Evolutionary conservation across 768 basidiomycete species (phyloP).

Genomic region (Leucogyrophana mollusca): DNA sequence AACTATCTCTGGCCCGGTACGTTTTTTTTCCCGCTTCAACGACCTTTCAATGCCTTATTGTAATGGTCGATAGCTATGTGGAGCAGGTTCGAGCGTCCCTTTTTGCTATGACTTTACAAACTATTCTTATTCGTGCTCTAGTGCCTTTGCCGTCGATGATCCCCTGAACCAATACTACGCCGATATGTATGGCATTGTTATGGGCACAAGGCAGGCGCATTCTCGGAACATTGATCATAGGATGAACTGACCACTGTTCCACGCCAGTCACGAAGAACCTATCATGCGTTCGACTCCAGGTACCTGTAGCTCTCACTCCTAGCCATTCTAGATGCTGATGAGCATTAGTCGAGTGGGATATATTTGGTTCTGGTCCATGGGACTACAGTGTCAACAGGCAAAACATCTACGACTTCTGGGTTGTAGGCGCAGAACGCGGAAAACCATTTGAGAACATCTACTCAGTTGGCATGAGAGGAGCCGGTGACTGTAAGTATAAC

Average conservation of each 20-base stretch:
- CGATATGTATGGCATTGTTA: slow-evolving; percentile 64
- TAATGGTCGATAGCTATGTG: slow-evolving; percentile 16
- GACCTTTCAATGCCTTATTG: background rate
- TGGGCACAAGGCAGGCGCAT: slow-evolving; percentile 57
- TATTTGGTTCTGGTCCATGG: slow-evolving; percentile 59
- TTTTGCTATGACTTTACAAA: background rate
- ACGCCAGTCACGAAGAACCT: slow-evolving; percentile 62
- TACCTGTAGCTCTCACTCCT: background rate
- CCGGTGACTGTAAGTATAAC: slow-evolving; percentile 44
- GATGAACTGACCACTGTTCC: background rate
- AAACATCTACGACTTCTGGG: slow-evolving; percentile 61
- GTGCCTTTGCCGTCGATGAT: slow-evolving; percentile 58
- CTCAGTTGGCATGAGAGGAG: slow-evolving; percentile 71
- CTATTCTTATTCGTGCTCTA: slow-evolving; percentile 3
- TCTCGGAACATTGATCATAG: background rate
- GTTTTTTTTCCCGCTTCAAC: slow-evolving; percentile 9
- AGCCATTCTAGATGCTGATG: background rate
- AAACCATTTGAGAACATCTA: slow-evolving; percentile 60
- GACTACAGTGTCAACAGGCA: slow-evolving; percentile 57
- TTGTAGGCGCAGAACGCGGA: slow-evolving; percentile 56
- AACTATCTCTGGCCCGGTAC: slow-evolving; percentile 73
- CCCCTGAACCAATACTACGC: slow-evolving; percentile 60
- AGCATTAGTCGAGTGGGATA: slow-evolving; percentile 49
- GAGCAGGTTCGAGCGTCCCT: slow-evolving; percentile 6
- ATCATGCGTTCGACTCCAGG: slow-evolving; percentile 68